Evolutionary conservation across 192 early-diverging fungal species (phyloP), one percentile per base, ranked within the genome.

Genomic region (Coemansia sp.): DNA sequence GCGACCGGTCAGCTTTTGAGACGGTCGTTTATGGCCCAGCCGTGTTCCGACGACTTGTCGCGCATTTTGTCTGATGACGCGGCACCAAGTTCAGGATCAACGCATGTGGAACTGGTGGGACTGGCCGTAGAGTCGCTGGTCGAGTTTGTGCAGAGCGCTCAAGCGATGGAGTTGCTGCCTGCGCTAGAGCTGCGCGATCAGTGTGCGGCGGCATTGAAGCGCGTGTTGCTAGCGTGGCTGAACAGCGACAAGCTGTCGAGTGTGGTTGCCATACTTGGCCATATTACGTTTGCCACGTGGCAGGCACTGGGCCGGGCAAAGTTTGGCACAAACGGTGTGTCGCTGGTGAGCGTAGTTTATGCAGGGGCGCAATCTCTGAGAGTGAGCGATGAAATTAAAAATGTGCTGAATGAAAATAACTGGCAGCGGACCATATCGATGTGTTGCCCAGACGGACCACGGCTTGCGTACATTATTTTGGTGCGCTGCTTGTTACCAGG

Each of bases 381-480:
- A 5, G 26, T 26, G 26, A 26, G 26, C 3, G 26, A 26, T 26
- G 31, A 9, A 1, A 34, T 34, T 9, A 47, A 15, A 22, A 12
- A 21, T 12, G 22, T 40, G 34, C 51, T 57, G 5, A 47, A 59
- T 38, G 25, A 37, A 1, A 21, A 26, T n/a, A 7, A 51, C 23
- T 80, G 77, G 72, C 71, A 73, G 23, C 21, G 28, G 3, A 57
- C 68, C 0, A 38, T 74, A 7, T 59, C 72, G n/a, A 51, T 80
- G 57, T 64, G 77, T 49, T 65, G 28, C 21, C 72, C 77, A 0
- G 62, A 56, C 5, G 22, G 58, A 17, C 47, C 52, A 17, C 64
- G 67, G 12, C 52, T 80, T 6, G 77, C 72, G 0, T 80, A 74
- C 42, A 26, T 58, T 1, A 4, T 71, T 5, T 37, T 65, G 22